Evolutionary conservation across 1,139 yeast genomes (phyloP), one percentile per base, ranked within the genome.

Genomic region (Debaryomyces coudertii): DNA sequence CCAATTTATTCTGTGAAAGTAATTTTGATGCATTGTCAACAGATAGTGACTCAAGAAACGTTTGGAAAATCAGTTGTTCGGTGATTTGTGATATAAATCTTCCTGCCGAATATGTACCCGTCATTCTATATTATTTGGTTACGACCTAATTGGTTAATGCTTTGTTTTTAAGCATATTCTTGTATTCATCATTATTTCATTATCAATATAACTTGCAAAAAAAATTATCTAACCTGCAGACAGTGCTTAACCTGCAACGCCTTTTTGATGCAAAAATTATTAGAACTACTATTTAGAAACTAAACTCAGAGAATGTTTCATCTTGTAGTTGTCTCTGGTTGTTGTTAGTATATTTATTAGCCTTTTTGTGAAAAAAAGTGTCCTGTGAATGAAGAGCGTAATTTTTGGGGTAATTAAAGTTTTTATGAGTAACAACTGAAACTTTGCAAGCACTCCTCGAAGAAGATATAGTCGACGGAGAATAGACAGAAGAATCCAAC

Each of bases 11-110:
- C 6, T 51, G 49, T n/a, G 34, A 33, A 12, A 38, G 18, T 9
- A 47, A 18, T 15, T 34, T 31, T 8, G 42, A 48, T 48, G 36
- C 47, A 5, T 28, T 33, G 22, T 42, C 28, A 5, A 29, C 42
- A 7, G 31, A 15, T 6, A 34, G 18, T 15, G 41, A 35, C 18
- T 41, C 47, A 18, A 48, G 40, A 51, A 51, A 53, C 37, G 49
- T 50, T 20, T 48, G 48, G 50, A 64, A 64, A 23, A 64, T 56
- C 34, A 51, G 49, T 39, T 49, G 47, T 5, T 42, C 36, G 18
- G 28, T 40, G 8, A 49, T 46, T 16, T 43, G 40, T 11, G 42
- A 23, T 16, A 47, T 40, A 40, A 48, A 48, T n/a, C 35, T 41
- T 12, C 37, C 43, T 16, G 41, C 5, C 7, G 11, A 29, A 18